Evolutionary conservation across 2,329 filamentous ascomycete genomes (phyloP), one percentile per base, ranked within the genome.

Genomic region (Colletotrichum australisinense): DNA sequence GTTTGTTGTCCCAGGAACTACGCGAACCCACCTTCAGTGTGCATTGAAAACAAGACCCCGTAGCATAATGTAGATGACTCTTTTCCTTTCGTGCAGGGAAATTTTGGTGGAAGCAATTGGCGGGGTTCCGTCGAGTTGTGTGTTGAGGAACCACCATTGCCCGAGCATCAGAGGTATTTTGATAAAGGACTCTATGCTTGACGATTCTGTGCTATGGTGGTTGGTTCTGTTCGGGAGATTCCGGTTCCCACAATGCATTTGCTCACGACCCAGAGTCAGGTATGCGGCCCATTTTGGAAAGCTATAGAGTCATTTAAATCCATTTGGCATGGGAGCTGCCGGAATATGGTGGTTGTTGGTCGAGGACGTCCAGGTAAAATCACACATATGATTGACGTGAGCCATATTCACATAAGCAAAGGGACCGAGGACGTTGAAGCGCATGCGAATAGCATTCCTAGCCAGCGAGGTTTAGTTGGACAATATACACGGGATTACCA

Each of bases 401-500:
- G 1, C 42, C 42, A 46, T 5, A 46, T n/a, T 4, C 6, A 46
- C 42, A 49, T 7, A 49, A 49, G 19, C n/a, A 22, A 8, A 49
- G 42, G 19, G n/a, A 49, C 42, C 19, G 8, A 22, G 5, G 14
- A 8, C 1, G 26, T 22, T 55, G 60, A 52, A 71, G 56, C 56
- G 67, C 63, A 74, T 74, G 67, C 67, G 24, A 38, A 72, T 74
- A 74, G 62, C 68, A 66, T 74, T 74, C 68, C 67, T 74, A 63
- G 52, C 71, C 67, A 63, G 62, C 62, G 56, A 72, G 67, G 71
- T 74, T 74, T 57, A 71, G 67, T 74, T 63, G 79, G 76, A 80
- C 82, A 83, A 82, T 83, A 78, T 83, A 83, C 81, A 82, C 78
- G 79, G 80, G 81, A 80, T 81, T 78, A 77, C 76, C 76, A 76